These are phyloP conservation scores for Tetrahymena thermophila DNA, from an alignment of 73 alveolate genomes.

Conservation along the genomic window DNA sequence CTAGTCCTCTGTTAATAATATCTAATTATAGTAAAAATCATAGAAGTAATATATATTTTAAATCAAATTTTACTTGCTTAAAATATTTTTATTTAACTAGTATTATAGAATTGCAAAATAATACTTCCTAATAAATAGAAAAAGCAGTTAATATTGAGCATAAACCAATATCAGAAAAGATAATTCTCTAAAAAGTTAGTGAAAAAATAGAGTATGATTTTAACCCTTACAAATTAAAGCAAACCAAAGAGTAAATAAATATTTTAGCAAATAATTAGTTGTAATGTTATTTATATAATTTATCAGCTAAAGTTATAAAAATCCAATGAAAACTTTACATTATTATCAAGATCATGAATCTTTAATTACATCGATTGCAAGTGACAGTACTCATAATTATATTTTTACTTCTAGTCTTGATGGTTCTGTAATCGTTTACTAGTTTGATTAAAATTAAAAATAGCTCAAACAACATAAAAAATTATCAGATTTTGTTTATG, in stretches of 20 bases:
- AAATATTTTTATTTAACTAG: no score
- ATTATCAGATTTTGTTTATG: background rate
- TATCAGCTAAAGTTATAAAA: background rate
- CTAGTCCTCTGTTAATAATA: background rate
- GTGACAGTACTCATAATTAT: background rate
- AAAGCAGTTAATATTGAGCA: no score
- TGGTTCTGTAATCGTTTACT: background rate
- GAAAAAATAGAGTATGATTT: background rate
- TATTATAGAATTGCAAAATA: background rate
- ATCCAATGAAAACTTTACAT: background rate
- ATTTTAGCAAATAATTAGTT: background rate
- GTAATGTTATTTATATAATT: background rate
- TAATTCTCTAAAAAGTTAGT: background rate
- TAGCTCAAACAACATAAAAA: background rate
- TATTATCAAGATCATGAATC: background rate
- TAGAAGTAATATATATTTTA: background rate
- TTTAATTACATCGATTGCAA: background rate
- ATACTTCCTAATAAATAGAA: no score
- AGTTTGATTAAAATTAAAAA: background rate
- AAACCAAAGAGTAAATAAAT: background rate
- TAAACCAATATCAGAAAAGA: background rate
- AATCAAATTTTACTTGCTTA: no score
- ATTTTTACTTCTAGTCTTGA: background rate
- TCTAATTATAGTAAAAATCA: no score
- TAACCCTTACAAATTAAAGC: background rate